Conservation (phyloP, 495 filamentous ascomycete genomes). For the Aspergillus avenaceus region DNA sequence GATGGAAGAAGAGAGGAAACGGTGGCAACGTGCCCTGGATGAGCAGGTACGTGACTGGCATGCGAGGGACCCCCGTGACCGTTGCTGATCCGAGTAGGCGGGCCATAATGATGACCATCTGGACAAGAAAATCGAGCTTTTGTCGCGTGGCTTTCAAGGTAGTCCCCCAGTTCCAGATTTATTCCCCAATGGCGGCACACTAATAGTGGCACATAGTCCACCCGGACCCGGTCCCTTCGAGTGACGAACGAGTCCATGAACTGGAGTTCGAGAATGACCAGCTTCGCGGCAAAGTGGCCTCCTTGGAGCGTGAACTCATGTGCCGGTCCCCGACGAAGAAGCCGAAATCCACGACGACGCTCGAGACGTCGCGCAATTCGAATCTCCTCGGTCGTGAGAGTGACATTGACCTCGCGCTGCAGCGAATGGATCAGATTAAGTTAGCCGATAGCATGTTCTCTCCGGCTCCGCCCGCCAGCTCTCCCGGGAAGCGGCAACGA, state of each 20-base stretch:
- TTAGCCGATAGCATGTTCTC: constrained; percentile 39
- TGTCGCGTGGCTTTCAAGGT: constrained; percentile 65
- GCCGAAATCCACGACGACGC: constrained; percentile 25
- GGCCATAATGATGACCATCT: constrained; percentile 73
- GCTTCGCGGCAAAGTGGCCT: constrained; percentile 39
- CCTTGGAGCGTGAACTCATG: constrained; percentile 45
- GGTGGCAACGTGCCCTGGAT: constrained; percentile 72
- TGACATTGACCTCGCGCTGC: constrained; percentile 40
- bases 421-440: constrained; percentile 41
- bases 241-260: constrained; percentile 32
- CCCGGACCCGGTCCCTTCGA: constrained; percentile 40
- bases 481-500: constrained; percentile 43
- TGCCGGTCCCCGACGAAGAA: constrained; percentile 45
- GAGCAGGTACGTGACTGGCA: constrained; percentile 54
- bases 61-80: no score
- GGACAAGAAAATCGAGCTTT: constrained; percentile 84
- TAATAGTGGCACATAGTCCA: constrained; percentile 33
- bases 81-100: constrained; percentile 29
- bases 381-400: constrained; percentile 35
- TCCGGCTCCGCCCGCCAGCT: constrained; percentile 17
- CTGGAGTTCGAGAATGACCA: constrained; percentile 47
- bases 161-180: background rate
- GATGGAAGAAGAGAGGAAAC: constrained; percentile 65
- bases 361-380: constrained; percentile 20
- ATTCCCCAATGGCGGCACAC: background rate